Base-by-base conservation (phyloP, 2,329 filamentous ascomycete species). In the Beauveria pseudobassiana region DNA sequence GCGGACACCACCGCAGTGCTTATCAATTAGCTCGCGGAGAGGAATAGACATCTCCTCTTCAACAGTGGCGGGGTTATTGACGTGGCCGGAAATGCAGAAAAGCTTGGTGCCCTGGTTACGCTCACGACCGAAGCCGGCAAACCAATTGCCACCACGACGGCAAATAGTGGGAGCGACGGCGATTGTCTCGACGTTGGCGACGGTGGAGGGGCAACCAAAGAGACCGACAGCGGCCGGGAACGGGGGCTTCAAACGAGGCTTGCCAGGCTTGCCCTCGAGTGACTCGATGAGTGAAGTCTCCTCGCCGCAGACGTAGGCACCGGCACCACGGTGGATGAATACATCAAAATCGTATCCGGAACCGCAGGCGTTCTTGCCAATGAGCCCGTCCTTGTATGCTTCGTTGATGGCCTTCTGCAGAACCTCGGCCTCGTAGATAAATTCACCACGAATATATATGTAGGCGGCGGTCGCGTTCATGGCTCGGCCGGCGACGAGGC, bases 41-140 rank as follows among this genome's bases (percentile, higher is more conserved):
- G 95, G 89, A 68, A 99, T 99, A 58, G 91, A 96, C 95, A 99
- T 99, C 80, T 99, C 95, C 80, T 99, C 95, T 77, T 99, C 95
- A 64, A 99, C 95, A 1, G 95, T 98, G 76, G 86, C 91, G 60
- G 95, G 95, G 81, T 98, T 96, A 84, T 99, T 99, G 80, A 99
- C 95, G 76, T 98, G 91, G 30, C 95, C 95, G 60, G 93, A 98
- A 74, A 99, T 98, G 77, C 93, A 97, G 82, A 89, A 99, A 48
- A 99, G 89, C 83, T 99, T 99, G 66, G 95, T 99, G 71, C 95
- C 95, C 70, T 91, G 85, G 80, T 99, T 99, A 67, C 95, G 88
- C 80, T 98, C 93, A 69, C 95, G 92, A 59, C 95, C 95, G 73
- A 99, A 98, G 58, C 85, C 80, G 66, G 90, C 91, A 74, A 99